Evolutionary conservation across 2,329 filamentous ascomycete genomes (phyloP).

Genomic region (Leptographium flavum): DNA sequence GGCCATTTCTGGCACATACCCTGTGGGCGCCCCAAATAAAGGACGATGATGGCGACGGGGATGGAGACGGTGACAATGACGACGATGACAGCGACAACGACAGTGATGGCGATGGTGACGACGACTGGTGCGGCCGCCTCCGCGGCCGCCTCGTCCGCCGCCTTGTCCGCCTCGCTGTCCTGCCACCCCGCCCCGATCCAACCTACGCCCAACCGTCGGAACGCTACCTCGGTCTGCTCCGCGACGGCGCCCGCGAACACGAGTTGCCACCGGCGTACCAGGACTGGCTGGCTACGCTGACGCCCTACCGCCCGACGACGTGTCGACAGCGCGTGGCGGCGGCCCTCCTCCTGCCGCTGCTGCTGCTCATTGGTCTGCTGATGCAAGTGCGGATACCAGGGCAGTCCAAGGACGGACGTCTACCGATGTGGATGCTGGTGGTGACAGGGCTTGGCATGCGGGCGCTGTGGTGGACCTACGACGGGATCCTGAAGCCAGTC

Average conservation of each 20-base stretch:
- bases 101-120: conserved; percentile 6
- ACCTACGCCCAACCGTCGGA: conserved; percentile 69
- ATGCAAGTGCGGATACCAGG: background rate
- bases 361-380: conserved; percentile 36
- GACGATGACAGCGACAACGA: conserved; percentile 10
- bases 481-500: conserved; percentile 33
- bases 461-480: conserved; percentile 30
- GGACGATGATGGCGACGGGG: conserved; percentile 13
- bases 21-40: conserved; percentile 54
- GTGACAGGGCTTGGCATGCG: conserved; percentile 38
- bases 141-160: conserved; percentile 18
- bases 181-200: conserved; percentile 43
- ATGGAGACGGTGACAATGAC: conserved; percentile 6
- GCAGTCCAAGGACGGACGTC: conserved; percentile 23
- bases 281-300: conserved; percentile 53
- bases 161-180: conserved; percentile 28
- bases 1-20: conserved; percentile 70
- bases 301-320: conserved; percentile 57
- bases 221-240: conserved; percentile 71
- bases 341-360: conserved; percentile 45
- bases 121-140: conserved; percentile 14
- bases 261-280: conserved; percentile 67
- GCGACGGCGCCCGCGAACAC: conserved; percentile 65
- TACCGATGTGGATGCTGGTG: conserved; percentile 51
- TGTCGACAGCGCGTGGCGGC: conserved; percentile 51